phyloP scores from a whole-genome alignment of 148 eudicot species.

The Fagopyrum tataricum region DNA sequence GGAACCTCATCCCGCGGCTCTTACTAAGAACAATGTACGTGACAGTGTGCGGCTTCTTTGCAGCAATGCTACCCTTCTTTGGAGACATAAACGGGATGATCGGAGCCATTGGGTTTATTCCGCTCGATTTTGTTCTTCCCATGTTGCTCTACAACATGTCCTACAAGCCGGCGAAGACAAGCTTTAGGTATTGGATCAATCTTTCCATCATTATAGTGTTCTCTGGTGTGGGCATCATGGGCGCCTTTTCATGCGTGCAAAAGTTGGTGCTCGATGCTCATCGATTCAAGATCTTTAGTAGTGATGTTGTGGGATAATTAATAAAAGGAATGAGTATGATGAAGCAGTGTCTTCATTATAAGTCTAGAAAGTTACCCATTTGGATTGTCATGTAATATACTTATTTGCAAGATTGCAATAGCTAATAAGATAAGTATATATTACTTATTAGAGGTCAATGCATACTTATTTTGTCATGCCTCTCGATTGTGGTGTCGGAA shows the following conservation, averaged over 20 bases:
- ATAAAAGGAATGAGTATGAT: too few species aligned
- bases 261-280: constrained; percentile 68
- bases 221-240: constrained; percentile 65
- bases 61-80: constrained; percentile 94
- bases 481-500: too few species aligned
- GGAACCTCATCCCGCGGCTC: constrained; percentile 76
- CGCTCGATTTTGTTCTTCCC: constrained; percentile 84
- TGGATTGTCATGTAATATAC: too few species aligned
- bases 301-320: constrained; percentile 48
- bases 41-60: constrained; percentile 67
- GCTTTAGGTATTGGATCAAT: constrained; percentile 48
- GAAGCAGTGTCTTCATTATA: too few species aligned
- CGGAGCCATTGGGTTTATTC: constrained; percentile 90
- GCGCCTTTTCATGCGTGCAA: constrained; percentile 66
- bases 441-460: too few species aligned
- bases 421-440: too few species aligned
- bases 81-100: constrained; percentile 80
- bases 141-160: constrained; percentile 93
- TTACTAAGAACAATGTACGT: constrained; percentile 64
- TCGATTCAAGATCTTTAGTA: constrained; percentile 71
- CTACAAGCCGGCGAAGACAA: constrained; percentile 47
- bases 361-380: too few species aligned
- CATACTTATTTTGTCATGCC: too few species aligned
- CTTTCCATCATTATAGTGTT: constrained; percentile 51
- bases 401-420: too few species aligned